phyloP scores from a whole-genome alignment of 768 basidiomycete genomes.

The Fistulinella prunicolor region DNA sequence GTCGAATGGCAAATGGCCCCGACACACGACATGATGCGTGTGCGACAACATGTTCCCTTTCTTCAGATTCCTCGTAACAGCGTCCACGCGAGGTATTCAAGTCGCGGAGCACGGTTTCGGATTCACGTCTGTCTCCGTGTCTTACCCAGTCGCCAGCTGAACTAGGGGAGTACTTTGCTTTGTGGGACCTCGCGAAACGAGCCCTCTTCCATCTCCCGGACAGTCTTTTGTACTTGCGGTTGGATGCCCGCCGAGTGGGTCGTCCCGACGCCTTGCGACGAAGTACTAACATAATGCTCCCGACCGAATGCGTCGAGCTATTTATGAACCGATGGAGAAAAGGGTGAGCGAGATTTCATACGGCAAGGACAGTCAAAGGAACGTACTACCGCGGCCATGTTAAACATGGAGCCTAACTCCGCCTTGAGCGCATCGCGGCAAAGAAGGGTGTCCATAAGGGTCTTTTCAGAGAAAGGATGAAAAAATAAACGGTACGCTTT shows the following conservation, averaged over 20 bases:
- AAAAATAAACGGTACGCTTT: no score
- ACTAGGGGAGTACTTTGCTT: constrained; percentile 1
- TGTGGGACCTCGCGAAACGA: background rate
- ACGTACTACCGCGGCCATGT: constrained; percentile 33
- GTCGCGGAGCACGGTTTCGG: no score
- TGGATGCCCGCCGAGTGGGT: constrained; percentile 1
- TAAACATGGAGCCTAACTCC: constrained; percentile 36
- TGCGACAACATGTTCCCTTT: no score
- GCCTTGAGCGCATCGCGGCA: constrained; percentile 36
- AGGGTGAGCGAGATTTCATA: no score
- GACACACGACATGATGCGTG: no score
- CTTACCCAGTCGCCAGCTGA: background rate
- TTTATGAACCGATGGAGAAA: no score
- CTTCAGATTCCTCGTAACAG: no score
- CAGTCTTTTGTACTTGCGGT: background rate
- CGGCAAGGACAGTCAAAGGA: no score
- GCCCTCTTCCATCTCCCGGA: background rate
- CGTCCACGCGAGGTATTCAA: no score
- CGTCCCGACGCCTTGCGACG: background rate
- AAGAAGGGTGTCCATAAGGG: background rate
- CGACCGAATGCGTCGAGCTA: constrained; percentile 3
- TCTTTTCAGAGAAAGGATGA: background rate
- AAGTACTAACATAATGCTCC: background rate
- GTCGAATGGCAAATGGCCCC: no score
- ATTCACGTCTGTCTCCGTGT: background rate